A percentile compares a stretch with the other conserved stretches of the same genome.
These are phyloP conservation scores for Aspergillus tanneri DNA, from an alignment of 2,329 filamentous ascomycete genomes.

Conservation along the genomic window DNA sequence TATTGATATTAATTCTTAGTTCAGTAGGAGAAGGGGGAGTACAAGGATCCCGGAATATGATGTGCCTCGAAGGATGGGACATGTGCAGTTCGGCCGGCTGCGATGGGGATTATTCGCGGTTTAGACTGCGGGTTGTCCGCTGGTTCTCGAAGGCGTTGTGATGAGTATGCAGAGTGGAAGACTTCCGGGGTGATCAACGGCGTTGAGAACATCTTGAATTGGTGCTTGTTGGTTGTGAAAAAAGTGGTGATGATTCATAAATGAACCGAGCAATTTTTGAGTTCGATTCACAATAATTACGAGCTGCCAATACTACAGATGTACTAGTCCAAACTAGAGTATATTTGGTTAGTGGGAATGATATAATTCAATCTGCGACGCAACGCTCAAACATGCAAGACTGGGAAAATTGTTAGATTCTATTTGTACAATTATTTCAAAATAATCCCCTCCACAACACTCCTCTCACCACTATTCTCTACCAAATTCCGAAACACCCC, in stretches of 20 bases:
- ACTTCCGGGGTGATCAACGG: slow-evolving; percentile 16
- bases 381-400: too few relatives aligned
- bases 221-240: neutral
- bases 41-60: slow-evolving; percentile 29
- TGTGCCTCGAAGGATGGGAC: slow-evolving; percentile 15
- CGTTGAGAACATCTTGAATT: slow-evolving; percentile 5
- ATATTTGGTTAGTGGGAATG: too few relatives aligned
- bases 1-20: neutral
- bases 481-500: slow-evolving; percentile 61
- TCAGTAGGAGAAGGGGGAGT: neutral
- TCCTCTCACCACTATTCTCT: slow-evolving; percentile 34
- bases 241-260: neutral
- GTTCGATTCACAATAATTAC: too few relatives aligned
- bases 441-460: slow-evolving; percentile 20
- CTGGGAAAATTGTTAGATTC: too few relatives aligned
- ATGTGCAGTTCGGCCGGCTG: slow-evolving; percentile 20
- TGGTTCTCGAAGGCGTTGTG: neutral
- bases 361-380: too few relatives aligned
- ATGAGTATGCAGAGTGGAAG: slow-evolving; percentile 8
- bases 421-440: slow-evolving; percentile 8
- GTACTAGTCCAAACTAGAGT: too few relatives aligned
- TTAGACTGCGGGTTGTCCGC: too few relatives aligned
- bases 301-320: too few relatives aligned
- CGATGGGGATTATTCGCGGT: slow-evolving; percentile 28
- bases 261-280: too few relatives aligned